Percentiles rank a stretch among this genome's conserved stretches.
Evolutionary conservation across 345 rosid species (phyloP).

Genomic region (Populus alba): DNA sequence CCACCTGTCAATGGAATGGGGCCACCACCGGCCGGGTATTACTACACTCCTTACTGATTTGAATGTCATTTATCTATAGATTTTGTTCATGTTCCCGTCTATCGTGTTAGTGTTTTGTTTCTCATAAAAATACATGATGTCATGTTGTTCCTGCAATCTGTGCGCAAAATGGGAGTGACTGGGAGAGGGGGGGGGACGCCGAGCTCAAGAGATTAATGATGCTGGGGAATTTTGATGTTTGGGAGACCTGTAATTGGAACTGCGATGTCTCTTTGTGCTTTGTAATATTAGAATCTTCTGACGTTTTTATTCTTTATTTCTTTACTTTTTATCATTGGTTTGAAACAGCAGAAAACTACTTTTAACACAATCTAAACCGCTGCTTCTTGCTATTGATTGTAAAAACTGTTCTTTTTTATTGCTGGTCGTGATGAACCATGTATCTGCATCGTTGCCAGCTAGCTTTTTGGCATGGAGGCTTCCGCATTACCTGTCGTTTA

Average conservation of each 20-base stretch:
- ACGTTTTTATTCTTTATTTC: slow-evolving; percentile 6
- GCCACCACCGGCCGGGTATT: slow-evolving; percentile 47
- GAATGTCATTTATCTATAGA: slow-evolving; percentile 17
- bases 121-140: slow-evolving; percentile 20
- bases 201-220: slow-evolving; percentile 8
- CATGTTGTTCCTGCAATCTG: slow-evolving; percentile 26
- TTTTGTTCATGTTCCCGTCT: slow-evolving; percentile 27
- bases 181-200: slow-evolving; percentile 11
- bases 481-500: too few species aligned
- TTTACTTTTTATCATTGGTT: not conserved
- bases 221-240: slow-evolving; percentile 29
- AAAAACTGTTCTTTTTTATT: not conserved
- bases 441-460: not conserved
- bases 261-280: slow-evolving; percentile 33
- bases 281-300: slow-evolving; percentile 33
- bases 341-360: not conserved
- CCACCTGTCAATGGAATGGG: slow-evolving; percentile 52
- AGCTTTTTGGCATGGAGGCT: not conserved
- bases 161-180: slow-evolving; percentile 20
- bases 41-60: slow-evolving; percentile 39
- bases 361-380: not conserved
- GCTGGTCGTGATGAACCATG: not conserved
- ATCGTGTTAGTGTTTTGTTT: slow-evolving; percentile 17
- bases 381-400: not conserved
- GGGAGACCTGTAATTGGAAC: slow-evolving; percentile 27